These are phyloP conservation scores for Collybia nuda DNA, from an alignment of 768 basidiomycete genomes.

Conservation along the genomic window DNA sequence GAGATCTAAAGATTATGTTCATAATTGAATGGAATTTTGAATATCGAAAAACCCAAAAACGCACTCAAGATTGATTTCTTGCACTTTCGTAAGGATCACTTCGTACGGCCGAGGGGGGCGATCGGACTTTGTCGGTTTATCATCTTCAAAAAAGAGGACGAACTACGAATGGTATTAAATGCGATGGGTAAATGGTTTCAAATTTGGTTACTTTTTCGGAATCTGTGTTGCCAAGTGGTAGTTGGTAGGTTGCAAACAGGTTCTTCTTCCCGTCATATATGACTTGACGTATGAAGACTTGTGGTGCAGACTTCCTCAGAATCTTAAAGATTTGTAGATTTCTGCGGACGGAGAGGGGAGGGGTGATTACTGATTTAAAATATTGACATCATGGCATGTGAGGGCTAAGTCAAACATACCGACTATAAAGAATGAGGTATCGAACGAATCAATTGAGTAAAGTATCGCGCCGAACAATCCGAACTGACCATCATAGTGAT, in stretches of 20 bases:
- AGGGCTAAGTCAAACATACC: neutral
- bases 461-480: neutral
- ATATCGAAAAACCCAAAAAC: neutral
- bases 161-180: conserved; percentile 8
- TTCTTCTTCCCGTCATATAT: conserved; percentile 6
- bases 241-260: conserved; percentile 10
- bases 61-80: conserved; percentile 48
- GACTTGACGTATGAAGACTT: neutral
- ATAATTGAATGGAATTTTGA: neutral
- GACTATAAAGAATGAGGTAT: neutral
- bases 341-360: too few relatives aligned
- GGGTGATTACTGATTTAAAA: too few relatives aligned
- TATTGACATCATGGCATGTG: too few relatives aligned
- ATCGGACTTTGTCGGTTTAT: conserved; percentile 22
- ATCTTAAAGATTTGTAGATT: too few relatives aligned
- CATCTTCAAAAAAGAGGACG: conserved; percentile 32
- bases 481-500: conserved; percentile 66
- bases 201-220: conserved; percentile 27
- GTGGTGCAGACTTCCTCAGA: too few relatives aligned
- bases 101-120: conserved; percentile 50
- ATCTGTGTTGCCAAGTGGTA: conserved; percentile 3
- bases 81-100: conserved; percentile 54
- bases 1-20: conserved; percentile 42
- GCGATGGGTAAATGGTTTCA: neutral
- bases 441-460: neutral